Conservation (phyloP, 306 rosid genomes). For the Bauhinia variegata region DNA sequence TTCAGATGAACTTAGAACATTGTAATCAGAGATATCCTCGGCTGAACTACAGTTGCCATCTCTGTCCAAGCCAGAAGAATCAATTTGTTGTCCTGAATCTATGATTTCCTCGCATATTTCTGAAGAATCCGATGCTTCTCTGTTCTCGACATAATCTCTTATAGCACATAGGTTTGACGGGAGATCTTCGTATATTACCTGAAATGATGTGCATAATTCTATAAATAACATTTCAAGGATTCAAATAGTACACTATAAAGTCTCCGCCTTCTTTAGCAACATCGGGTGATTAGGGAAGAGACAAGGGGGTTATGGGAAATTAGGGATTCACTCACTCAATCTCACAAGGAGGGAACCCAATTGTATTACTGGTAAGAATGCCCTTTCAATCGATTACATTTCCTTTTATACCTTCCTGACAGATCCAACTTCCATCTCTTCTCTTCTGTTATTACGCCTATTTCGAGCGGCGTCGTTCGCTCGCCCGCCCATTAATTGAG, state of each 20-base stretch:
- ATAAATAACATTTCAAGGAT: slow-evolving; percentile 21
- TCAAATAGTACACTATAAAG: not conserved
- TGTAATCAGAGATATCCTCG: slow-evolving; percentile 36
- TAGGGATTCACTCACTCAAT: too few species aligned
- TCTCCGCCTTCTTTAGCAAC: too few species aligned
- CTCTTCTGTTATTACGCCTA: too few species aligned
- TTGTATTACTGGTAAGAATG: too few species aligned
- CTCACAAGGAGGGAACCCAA: not conserved
- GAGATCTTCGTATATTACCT: slow-evolving; percentile 95
- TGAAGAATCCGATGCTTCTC: slow-evolving; percentile 33
- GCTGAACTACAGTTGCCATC: slow-evolving; percentile 34
- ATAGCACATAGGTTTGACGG: slow-evolving; percentile 89
- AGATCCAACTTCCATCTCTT: too few species aligned
- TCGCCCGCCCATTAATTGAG: too few species aligned
- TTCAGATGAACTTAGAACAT: slow-evolving; percentile 42
- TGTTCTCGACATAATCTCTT: slow-evolving; percentile 72
- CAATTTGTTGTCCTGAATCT: slow-evolving; percentile 40
- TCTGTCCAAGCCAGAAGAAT: slow-evolving; percentile 35
- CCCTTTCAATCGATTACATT: too few species aligned
- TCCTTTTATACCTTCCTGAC: too few species aligned
- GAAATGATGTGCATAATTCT: slow-evolving; percentile 14
- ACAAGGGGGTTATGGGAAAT: too few species aligned
- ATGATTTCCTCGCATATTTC: slow-evolving; percentile 42
- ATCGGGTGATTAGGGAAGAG: too few species aligned
- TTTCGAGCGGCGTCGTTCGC: too few species aligned